Percentiles rank a stretch among this genome's conserved stretches.
Conservation (phyloP, 441 rosid species). For the Omphalea diandra region DNA sequence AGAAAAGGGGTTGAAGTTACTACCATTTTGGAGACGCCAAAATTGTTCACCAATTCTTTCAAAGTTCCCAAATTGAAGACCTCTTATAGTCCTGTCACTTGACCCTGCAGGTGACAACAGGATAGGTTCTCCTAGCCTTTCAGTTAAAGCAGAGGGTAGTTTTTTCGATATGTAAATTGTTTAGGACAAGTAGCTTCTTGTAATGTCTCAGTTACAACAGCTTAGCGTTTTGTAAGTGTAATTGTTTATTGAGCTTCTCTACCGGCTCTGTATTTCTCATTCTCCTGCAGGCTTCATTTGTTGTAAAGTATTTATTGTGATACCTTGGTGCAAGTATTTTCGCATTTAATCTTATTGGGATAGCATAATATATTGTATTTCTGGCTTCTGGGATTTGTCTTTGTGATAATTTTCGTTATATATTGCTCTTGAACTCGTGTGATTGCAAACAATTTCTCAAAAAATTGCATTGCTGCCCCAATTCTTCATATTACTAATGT, state of each 20-base stretch:
- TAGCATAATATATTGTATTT: neutral
- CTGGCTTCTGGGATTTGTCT: neutral
- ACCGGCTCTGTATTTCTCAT: constrained; percentile 6
- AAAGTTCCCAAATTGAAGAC: constrained; percentile 78
- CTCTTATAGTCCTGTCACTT: constrained; percentile 24
- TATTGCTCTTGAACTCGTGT: neutral
- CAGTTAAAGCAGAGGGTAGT: neutral
- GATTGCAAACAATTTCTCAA: neutral
- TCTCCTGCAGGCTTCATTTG: constrained; percentile 3
- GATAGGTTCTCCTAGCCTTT: too few relatives aligned
- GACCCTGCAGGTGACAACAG: too few relatives aligned
- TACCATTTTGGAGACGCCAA: constrained; percentile 45
- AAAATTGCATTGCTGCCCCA: too few relatives aligned
- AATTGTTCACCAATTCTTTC: constrained; percentile 60
- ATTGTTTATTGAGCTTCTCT: constrained; percentile 16
- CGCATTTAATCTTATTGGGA: neutral
- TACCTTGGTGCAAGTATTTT: neutral
- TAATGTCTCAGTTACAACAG: too few relatives aligned
- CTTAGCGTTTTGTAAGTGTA: too few relatives aligned
- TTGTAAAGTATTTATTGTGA: constrained; percentile 20
- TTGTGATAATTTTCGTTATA: neutral
- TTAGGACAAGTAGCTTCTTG: too few relatives aligned
- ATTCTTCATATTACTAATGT: too few relatives aligned
- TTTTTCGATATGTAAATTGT: too few relatives aligned
- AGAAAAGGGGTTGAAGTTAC: constrained; percentile 42